phyloP scores from a whole-genome alignment of 1,284 basidiomycete genomes.

The Chondrostereum purpureum region DNA sequence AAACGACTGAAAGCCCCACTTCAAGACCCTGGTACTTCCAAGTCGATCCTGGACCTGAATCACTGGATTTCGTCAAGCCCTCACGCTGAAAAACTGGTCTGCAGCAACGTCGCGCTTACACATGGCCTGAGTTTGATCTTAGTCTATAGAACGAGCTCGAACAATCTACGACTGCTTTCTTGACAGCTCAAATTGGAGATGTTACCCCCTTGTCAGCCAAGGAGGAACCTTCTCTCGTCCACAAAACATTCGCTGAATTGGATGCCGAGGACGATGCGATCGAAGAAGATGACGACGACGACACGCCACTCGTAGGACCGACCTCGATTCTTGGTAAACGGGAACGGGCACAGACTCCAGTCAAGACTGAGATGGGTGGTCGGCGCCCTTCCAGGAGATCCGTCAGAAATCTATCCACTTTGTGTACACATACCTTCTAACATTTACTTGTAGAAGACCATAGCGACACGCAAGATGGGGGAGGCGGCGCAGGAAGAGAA shows the following conservation, averaged over 20 bases:
- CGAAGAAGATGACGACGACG: slow-evolving; percentile 8
- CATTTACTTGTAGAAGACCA: background rate
- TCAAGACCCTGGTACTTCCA: slow-evolving; percentile 16
- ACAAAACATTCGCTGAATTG: slow-evolving; percentile 9
- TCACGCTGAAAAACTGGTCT: slow-evolving; percentile 10
- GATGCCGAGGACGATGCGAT: slow-evolving; percentile 9
- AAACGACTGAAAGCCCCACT: slow-evolving; percentile 33
- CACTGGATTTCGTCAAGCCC: slow-evolving; percentile 33
- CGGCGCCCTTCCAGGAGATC: background rate
- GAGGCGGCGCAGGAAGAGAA: background rate
- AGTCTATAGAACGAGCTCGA: background rate
- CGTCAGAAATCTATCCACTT: background rate
- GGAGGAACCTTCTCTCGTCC: background rate
- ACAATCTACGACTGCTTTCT: background rate
- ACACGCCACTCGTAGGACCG: background rate
- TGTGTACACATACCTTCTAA: background rate
- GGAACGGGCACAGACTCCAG: background rate
- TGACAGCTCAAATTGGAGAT: background rate
- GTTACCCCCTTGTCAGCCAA: background rate
- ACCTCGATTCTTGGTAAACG: background rate
- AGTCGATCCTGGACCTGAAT: slow-evolving; percentile 32
- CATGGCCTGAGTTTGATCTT: background rate
- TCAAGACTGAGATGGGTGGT: background rate
- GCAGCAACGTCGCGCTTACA: too few species aligned
- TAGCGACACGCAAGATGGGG: background rate